Evolutionary conservation across 2,329 filamentous ascomycete genomes (phyloP), one percentile per base, ranked within the genome.

Genomic region (Tolypocladium tropicale): DNA sequence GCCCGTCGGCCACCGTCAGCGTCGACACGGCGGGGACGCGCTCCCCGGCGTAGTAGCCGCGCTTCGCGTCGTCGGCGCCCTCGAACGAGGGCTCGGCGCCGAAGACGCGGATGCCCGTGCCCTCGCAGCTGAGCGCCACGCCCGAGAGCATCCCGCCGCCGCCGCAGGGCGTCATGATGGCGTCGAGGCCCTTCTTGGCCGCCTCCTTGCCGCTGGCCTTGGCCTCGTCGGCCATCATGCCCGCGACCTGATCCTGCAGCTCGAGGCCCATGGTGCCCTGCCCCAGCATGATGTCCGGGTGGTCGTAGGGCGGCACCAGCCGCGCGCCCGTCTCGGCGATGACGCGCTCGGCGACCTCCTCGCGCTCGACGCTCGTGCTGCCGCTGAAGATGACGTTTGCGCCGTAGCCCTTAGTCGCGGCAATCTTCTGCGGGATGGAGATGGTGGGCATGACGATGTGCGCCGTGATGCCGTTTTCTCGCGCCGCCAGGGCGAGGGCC

Each of bases 361-460:
- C 90, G 52, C 94, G 84, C 76, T 96, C 93, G 4, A 80, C 74
- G 43, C 82, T 82, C 2, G 91, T 96, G 57, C 84, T 86, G 18
- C 93, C 93, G 66, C 84, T 89, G 76, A 95, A 95, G 56, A 90
- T 77, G 34, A 97, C 81, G 43, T 78, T 77, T 5, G 90, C 89
- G 59, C 89, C 89, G 70, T 96, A 90, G 6, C 83, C 80, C 62
- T 79, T 76, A 0, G 93, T 96, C 0, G 87, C 92, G 4, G 88
- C 86, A 60, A 96, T 90, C 72, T 97, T 97, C 60, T 85, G 85
- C n/a, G 88, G 82, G 0, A 89, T 86, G 56, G 85, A 87, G 67
- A 94, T 94, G n/a, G 74, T 70, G 0, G 93, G 93, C 93, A 97
- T 97, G 57, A 97, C 85, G 66, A 97, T 92, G 74, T 93, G 83